Percentiles rank a stretch among this genome's conserved stretches.
Conservation (phyloP, 495 filamentous ascomycete species). For the Astrocystis sublimbata region DNA sequence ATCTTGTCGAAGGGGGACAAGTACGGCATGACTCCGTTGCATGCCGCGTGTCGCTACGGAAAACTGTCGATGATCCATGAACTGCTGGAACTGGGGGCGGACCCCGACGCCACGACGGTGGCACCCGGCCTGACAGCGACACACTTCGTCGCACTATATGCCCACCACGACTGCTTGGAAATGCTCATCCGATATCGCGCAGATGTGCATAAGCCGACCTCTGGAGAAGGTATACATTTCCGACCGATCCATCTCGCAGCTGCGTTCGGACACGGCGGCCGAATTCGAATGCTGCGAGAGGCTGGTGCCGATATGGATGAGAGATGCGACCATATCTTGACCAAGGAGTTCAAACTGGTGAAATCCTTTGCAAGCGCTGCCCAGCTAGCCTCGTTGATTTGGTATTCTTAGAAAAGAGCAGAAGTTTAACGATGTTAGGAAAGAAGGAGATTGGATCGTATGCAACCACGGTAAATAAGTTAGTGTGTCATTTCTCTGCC, state of each 20-base stretch:
- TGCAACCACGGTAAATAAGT: no score
- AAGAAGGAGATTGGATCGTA: no score
- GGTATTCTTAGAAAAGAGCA: no score
- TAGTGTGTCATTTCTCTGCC: no score
- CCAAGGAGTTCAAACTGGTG: no score
- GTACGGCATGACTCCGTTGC: slow-evolving; percentile 9
- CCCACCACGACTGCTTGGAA: background rate
- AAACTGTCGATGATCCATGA: slow-evolving; percentile 4
- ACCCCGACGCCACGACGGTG: slow-evolving; percentile 7
- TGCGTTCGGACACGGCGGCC: background rate
- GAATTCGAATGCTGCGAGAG: background rate
- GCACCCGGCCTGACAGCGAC: background rate
- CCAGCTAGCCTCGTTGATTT: background rate
- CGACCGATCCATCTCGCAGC: background rate
- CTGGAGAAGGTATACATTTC: background rate
- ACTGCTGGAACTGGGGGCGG: slow-evolving; percentile 15
- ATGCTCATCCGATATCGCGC: background rate
- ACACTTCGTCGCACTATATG: background rate
- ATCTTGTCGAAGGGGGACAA: background rate
- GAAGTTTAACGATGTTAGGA: no score
- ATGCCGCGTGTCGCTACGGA: slow-evolving; percentile 16
- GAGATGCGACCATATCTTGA: background rate
- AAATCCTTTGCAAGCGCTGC: no score
- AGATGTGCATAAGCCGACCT: background rate
- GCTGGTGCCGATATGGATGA: background rate